Conservation (phyloP, 2,329 filamentous ascomycete species). For the Clonostachys rosea region DNA sequence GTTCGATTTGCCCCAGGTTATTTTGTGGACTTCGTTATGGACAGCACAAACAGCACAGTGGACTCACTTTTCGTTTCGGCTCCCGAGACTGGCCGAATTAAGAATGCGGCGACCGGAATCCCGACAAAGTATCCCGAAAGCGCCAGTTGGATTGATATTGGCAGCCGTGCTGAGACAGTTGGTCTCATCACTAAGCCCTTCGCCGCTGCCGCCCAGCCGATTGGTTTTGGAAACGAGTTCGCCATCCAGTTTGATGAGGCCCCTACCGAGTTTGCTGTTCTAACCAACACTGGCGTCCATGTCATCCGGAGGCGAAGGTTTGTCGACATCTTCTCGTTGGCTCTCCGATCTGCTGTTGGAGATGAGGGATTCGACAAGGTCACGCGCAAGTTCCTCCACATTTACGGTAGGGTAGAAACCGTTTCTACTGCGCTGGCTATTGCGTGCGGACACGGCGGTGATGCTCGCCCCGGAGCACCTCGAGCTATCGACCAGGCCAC, state of each 20-base stretch:
- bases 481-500: conserved; percentile 81
- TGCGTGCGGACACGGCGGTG: conserved; percentile 87
- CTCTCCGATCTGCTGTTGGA: conserved; percentile 2
- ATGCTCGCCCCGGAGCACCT: conserved; percentile 64
- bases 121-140: conserved; percentile 68
- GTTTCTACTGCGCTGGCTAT: conserved; percentile 89
- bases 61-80: conserved; percentile 79
- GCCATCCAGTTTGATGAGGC: conserved; percentile 91
- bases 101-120: conserved; percentile 47
- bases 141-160: conserved; percentile 73
- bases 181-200: conserved; percentile 73
- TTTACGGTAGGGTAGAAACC: conserved; percentile 85
- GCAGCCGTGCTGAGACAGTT: conserved; percentile 70
- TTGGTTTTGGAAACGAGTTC: conserved; percentile 90
- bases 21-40: conserved; percentile 79
- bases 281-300: conserved; percentile 89
- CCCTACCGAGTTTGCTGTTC: conserved; percentile 78
- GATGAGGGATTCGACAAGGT: conserved; percentile 40
- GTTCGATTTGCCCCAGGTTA: conserved; percentile 78
- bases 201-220: conserved; percentile 59
- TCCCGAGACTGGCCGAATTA: conserved; percentile 84
- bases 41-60: conserved; percentile 49
- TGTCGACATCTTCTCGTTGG: conserved; percentile 3
- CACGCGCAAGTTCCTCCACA: conserved; percentile 75
- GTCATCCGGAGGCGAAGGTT: conserved; percentile 75